phyloP scores from a whole-genome alignment of 306 rosid species.

The Cucurbita argyrosperma region DNA sequence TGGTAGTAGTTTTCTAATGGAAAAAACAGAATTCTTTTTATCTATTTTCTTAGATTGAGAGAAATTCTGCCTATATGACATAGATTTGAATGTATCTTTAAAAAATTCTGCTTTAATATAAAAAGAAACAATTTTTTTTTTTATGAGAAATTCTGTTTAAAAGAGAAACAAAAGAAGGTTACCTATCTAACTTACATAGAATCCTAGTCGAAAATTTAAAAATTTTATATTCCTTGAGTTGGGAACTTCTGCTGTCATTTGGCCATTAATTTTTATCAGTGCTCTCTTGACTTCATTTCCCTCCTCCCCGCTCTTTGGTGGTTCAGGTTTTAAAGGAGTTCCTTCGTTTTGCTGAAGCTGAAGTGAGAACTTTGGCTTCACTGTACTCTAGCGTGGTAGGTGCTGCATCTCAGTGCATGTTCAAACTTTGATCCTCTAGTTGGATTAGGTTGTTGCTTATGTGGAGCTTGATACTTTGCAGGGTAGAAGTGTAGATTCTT shows the following conservation, averaged over 20 bases:
- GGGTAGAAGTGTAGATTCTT: slow-evolving; percentile 77
- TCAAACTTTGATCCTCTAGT: not conserved
- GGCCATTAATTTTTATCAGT: not conserved
- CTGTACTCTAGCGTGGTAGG: slow-evolving; percentile 75
- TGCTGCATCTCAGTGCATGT: slow-evolving; percentile 6
- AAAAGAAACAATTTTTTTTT: not conserved
- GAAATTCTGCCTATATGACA: not conserved
- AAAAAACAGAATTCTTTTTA: not conserved
- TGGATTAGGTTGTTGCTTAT: slow-evolving; percentile 3
- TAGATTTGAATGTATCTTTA: not conserved
- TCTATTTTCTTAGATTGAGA: not conserved
- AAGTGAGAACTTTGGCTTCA: slow-evolving; percentile 78
- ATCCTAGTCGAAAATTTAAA: not conserved
- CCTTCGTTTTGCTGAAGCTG: slow-evolving; percentile 73
- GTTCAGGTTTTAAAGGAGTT: slow-evolving; percentile 56
- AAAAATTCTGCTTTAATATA: not conserved
- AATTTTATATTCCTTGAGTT: not conserved
- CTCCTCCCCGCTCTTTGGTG: not conserved
- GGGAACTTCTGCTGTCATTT: not conserved
- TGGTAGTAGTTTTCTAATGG: not conserved
- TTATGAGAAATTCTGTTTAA: not conserved
- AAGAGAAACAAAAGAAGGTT: not conserved
- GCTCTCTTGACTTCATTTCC: not conserved
- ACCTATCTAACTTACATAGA: not conserved
- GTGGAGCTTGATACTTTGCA: slow-evolving; percentile 19